These are phyloP conservation scores for Salvia sclarea DNA, from an alignment of 305 asterid species.

Conservation along the genomic window DNA sequence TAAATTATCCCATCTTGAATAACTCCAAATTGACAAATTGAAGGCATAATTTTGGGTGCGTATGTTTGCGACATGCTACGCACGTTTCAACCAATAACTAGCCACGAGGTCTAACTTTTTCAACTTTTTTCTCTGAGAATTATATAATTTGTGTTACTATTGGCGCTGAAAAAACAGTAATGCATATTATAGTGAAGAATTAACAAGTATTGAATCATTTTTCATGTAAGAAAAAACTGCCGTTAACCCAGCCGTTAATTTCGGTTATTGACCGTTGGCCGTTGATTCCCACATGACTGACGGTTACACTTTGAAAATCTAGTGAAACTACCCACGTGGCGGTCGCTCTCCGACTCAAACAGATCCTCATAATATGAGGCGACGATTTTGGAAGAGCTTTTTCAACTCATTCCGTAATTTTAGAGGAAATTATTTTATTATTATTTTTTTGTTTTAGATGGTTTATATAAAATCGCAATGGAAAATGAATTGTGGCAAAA, in stretches of 20 bases:
- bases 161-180: not conserved
- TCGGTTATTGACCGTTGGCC: constrained; percentile 55
- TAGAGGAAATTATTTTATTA: not conserved
- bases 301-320: constrained; percentile 37
- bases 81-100: not conserved
- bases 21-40: constrained; percentile 1
- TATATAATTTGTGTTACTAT: too few species aligned
- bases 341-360: constrained; percentile 38
- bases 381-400: constrained; percentile 37
- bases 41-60: constrained; percentile 14
- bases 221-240: constrained; percentile 8
- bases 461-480: too few species aligned
- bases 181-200: not conserved
- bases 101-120: not conserved
- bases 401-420: constrained; percentile 22
- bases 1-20: not conserved
- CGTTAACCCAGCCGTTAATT: constrained; percentile 53
- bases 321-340: constrained; percentile 42
- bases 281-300: constrained; percentile 40
- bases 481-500: too few species aligned
- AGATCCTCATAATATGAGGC: constrained; percentile 38
- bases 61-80: not conserved
- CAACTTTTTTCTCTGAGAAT: too few species aligned
- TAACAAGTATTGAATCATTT: not conserved
- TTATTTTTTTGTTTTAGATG: too few species aligned